phyloP scores from a whole-genome alignment of 2,329 filamentous ascomycete species.

The Lachnellula hyalina region DNA sequence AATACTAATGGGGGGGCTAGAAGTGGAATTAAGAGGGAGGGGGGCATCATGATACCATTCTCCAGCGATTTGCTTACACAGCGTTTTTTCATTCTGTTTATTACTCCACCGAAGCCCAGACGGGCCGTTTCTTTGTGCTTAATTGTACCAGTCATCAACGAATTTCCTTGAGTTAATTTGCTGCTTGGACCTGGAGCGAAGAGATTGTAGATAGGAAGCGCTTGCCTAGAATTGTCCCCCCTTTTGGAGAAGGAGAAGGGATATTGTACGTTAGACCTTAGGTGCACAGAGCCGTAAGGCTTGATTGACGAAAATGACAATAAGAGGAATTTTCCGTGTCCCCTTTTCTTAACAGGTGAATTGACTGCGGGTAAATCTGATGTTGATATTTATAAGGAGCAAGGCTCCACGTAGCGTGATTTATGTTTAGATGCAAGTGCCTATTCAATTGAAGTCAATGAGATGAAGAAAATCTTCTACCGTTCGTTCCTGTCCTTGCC shows the following conservation, averaged over 20 bases:
- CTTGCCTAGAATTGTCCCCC: background rate
- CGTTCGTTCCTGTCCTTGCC: no score
- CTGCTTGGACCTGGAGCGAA: background rate
- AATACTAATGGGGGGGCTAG: background rate
- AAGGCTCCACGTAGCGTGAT: no score
- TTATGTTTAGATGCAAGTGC: no score
- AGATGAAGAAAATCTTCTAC: no score
- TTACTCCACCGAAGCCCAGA: background rate
- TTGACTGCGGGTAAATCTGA: no score
- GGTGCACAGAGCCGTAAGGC: background rate
- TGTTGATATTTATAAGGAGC: no score
- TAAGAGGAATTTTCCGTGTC: background rate
- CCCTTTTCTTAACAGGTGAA: background rate
- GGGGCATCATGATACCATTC: conserved; percentile 21
- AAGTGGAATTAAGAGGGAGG: background rate
- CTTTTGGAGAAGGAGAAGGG: background rate
- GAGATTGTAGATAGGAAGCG: conserved; percentile 12
- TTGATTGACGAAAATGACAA: background rate
- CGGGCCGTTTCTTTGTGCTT: conserved; percentile 5
- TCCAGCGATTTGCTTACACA: conserved; percentile 9
- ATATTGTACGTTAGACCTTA: conserved; percentile 10
- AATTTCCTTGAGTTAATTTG: conserved; percentile 8
- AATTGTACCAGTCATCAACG: conserved; percentile 1
- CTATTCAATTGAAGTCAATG: no score
- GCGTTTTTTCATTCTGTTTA: conserved; percentile 9